Evolutionary conservation across 163 green algal species (phyloP).

Genomic region (Chlamydomonas reinhardtii): DNA sequence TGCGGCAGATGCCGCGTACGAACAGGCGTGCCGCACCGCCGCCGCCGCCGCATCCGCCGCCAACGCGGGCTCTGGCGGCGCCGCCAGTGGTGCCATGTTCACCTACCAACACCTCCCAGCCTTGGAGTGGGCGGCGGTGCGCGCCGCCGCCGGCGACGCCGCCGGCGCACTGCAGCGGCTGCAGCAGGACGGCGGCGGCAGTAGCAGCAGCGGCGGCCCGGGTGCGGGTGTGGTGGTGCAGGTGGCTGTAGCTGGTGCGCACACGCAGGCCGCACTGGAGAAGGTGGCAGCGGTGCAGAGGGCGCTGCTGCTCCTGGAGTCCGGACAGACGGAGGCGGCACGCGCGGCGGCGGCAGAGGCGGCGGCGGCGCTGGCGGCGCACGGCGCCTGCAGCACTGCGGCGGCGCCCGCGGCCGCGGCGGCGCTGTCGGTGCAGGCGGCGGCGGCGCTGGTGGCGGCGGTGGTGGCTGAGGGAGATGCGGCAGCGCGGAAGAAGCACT

Average conservation of each 20-base stretch:
- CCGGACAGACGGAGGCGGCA: slow-evolving; percentile 8
- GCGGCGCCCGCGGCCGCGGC: background rate
- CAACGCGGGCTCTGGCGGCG: background rate
- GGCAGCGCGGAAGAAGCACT: slow-evolving; percentile 11
- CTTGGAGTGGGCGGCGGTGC: slow-evolving; percentile 51
- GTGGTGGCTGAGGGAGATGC: background rate
- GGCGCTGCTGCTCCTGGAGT: slow-evolving; percentile 20
- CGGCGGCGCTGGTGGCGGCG: slow-evolving; percentile 17
- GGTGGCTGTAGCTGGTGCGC: background rate
- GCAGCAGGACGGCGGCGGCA: background rate
- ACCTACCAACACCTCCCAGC: slow-evolving; percentile 37
- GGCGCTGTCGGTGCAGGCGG: slow-evolving; percentile 4
- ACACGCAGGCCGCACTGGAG: background rate
- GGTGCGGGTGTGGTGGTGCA: background rate
- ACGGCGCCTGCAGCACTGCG: background rate
- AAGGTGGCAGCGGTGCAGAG: slow-evolving; percentile 38
- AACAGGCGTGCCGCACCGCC: background rate
- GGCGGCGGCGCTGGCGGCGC: background rate
- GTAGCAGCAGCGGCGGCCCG: slow-evolving; percentile 6
- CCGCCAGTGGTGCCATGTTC: background rate
- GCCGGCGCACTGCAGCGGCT: slow-evolving; percentile 4
- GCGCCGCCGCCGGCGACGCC: slow-evolving; percentile 8
- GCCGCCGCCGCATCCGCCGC: background rate
- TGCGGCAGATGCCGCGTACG: background rate
- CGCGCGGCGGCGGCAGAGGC: background rate